phyloP scores from a whole-genome alignment of 495 filamentous ascomycete species.

The Lichenothelia convexa region DNA sequence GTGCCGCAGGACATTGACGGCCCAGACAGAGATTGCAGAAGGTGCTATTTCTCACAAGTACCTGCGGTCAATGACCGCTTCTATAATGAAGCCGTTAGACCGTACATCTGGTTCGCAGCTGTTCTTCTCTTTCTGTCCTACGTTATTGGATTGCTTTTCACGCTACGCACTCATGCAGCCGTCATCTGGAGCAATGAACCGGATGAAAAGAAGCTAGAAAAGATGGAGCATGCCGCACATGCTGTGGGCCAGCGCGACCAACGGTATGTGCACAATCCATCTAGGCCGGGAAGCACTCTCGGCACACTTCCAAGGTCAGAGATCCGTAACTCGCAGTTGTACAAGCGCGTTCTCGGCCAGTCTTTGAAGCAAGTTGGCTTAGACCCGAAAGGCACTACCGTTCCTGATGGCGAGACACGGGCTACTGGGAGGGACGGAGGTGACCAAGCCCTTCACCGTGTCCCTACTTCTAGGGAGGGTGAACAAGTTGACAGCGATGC shows the following conservation, averaged over 20 bases:
- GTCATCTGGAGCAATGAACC: slow-evolving; percentile 85
- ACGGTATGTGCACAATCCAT: neutral
- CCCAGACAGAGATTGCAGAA: slow-evolving; percentile 53
- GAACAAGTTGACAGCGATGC: slow-evolving; percentile 10
- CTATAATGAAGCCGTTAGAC: slow-evolving; percentile 73
- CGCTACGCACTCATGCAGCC: slow-evolving; percentile 84
- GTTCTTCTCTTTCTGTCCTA: slow-evolving; percentile 81
- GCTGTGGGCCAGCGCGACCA: slow-evolving; percentile 2
- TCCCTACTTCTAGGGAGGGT: slow-evolving; percentile 30
- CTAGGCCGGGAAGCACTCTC: slow-evolving; percentile 3
- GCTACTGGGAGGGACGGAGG: neutral
- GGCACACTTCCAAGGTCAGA: slow-evolving; percentile 10
- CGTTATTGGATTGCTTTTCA: slow-evolving; percentile 89
- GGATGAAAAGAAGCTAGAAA: slow-evolving; percentile 57
- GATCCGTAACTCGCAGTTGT: slow-evolving; percentile 69
- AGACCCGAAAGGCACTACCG: slow-evolving; percentile 1
- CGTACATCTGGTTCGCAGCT: slow-evolving; percentile 80
- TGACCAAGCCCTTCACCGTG: slow-evolving; percentile 15
- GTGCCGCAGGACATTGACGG: slow-evolving; percentile 24
- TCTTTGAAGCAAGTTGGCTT: slow-evolving; percentile 66
- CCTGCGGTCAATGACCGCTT: slow-evolving; percentile 76
- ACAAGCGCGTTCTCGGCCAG: slow-evolving; percentile 84
- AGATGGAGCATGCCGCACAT: slow-evolving; percentile 10
- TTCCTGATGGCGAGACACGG: slow-evolving; percentile 1
- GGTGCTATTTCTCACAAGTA: slow-evolving; percentile 83